Base-by-base conservation (phyloP, 2,329 filamentous ascomycete species). In the Myriosclerotinia duriaeana region DNA sequence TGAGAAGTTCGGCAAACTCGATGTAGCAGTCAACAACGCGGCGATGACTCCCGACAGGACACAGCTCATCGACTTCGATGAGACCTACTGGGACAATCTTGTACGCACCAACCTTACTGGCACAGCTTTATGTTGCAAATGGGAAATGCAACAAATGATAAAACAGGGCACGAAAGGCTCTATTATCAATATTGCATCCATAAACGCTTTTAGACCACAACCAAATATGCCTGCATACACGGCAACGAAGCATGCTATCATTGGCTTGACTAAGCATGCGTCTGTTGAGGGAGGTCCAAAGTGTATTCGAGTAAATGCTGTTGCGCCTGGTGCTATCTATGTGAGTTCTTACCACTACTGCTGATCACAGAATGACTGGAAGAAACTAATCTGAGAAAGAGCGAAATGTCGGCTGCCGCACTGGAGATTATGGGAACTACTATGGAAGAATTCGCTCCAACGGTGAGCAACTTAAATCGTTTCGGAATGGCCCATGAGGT, bases 1-100 rank as follows among this genome's bases (percentile, higher is more conserved):
- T 17, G 69, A 76, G 30, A 78, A 78, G 48, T 82, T 83, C 64
- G 84, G 83, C 7, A 80, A 79, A 62, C 79, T 86, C 15, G 81
- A 85, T 69, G 83, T 83, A 5, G 82, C 83, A 30, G 83, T 82
- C 11, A 85, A 87, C 62, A 78, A 85, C 12, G 85, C 85, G 0
- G 17, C 74, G 70, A 0, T 78, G 53, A 65, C 53, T 12, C 62
- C 62, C 5, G 62, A 65, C 34, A 59, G 9, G 6, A 65, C 63
- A 26, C 36, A 46, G 4, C 53, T 65, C 40, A 59, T 59, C 40
- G 15, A 65, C 11, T 65, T 65, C 46, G 63, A 65, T 42, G 53
- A 65, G 17, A 14, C 6, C 22, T 65, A 65, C 44, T 65, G 63
- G 63, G 22, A 65, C 36, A 65, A 30, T 15, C 63, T 65, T 42